Evolutionary conservation across 2,329 filamentous ascomycete species (phyloP), one percentile per base, ranked within the genome.

Genomic region (Hypoxylon sp.): DNA sequence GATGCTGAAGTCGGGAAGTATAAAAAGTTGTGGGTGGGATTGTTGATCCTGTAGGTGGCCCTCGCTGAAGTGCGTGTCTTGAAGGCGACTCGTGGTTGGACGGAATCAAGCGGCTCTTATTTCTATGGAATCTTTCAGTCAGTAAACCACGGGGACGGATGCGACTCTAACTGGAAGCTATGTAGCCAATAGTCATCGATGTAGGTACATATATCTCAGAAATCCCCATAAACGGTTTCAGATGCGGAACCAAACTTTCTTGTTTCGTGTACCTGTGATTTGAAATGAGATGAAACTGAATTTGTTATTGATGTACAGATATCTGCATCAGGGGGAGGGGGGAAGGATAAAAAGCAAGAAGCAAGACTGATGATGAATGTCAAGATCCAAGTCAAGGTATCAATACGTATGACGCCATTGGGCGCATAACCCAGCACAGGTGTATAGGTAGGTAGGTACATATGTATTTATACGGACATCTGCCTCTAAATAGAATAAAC

Each of bases 11-110:
- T 58, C 6, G 40, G 49, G 36, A 64, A 65, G 52, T 64, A 58
- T 63, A 59, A 64, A 68, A 62, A 24, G 49, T 60, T 64, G 38
- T 66, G 57, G 62, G 56, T 54, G 51, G 61, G 56, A 54, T 42
- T 65, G 33, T 67, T 71, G 60, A 67, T 55, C 67, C 74, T 76
- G 68, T 77, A 68, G 62, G 67, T 70, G 67, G 67, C 64, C 66
- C 36, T 64, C 55, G 57, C 58, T 66, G 58, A 71, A 72, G 73
- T 71, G 73, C 75, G 75, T 77, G 75, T 72, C 42, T 67, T 58
- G 64, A 73, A 58, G 66, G 65, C 45, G 70, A 67, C 24, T 28
- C 73, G 69, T 77, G 73, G 73, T 77, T 77, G 75, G 75, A 73
- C 61, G 61, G 70, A 64, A 69, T 46, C 51, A 67, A 59, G 64